Percentiles rank a stretch among this genome's conserved stretches.
phyloP scores from a whole-genome alignment of 306 rosid genomes.

The Gastrolobium villosum region DNA sequence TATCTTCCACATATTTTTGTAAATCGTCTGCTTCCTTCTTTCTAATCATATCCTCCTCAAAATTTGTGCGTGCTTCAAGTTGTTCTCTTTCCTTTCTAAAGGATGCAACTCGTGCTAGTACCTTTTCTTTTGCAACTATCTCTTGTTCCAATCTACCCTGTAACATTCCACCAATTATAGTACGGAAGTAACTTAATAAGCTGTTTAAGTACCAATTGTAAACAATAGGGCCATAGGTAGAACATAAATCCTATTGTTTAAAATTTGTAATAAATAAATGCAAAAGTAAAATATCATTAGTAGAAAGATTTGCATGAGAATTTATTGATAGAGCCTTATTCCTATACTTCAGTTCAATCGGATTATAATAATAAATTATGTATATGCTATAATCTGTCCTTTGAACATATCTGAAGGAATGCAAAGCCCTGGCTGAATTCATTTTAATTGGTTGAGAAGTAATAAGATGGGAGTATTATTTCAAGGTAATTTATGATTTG shows the following conservation, averaged over 20 bases:
- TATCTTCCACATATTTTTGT: constrained; percentile 58
- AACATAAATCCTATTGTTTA: constrained; percentile 25
- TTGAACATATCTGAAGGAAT: constrained; percentile 19
- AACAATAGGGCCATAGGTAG: constrained; percentile 25
- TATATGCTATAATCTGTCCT: not conserved
- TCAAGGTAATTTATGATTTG: constrained; percentile 1
- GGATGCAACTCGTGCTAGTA: constrained; percentile 59
- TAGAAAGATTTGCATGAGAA: constrained; percentile 1
- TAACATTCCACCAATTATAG: constrained; percentile 39
- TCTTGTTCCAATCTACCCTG: constrained; percentile 65
- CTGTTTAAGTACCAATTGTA: constrained; percentile 15
- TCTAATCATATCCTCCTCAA: constrained; percentile 59
- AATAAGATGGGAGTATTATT: not conserved
- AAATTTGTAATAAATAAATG: constrained; percentile 14
- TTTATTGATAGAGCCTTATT: not conserved
- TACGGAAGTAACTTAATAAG: constrained; percentile 26
- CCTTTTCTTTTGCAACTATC: constrained; percentile 56
- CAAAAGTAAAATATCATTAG: constrained; percentile 28
- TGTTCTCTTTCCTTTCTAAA: constrained; percentile 62
- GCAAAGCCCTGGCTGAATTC: constrained; percentile 38
- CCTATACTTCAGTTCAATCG: constrained; percentile 7
- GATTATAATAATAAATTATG: constrained; percentile 17
- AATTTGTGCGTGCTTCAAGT: constrained; percentile 48
- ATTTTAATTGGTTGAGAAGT: constrained; percentile 32
- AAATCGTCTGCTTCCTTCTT: constrained; percentile 57